These are phyloP conservation scores for Aurifilum marmelostoma DNA, from an alignment of 2,329 filamentous ascomycete species.

Conservation along the genomic window DNA sequence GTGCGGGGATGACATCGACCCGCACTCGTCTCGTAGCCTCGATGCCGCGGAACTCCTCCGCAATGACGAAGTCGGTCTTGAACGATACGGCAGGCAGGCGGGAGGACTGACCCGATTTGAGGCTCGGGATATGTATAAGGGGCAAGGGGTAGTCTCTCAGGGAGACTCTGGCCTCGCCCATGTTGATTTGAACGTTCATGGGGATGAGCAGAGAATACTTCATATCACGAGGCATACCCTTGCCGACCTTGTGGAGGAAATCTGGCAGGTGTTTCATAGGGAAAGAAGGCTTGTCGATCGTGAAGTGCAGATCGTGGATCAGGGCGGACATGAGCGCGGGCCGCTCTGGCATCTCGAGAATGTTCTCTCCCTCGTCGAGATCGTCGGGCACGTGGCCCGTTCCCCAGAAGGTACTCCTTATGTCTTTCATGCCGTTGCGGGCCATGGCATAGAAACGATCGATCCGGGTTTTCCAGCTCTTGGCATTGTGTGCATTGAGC, in stretches of 20 bases:
- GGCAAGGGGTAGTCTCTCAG: constrained; percentile 93
- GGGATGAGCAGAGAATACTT: constrained; percentile 88
- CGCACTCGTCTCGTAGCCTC: constrained; percentile 80
- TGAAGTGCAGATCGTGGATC: constrained; percentile 82
- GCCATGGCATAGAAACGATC: constrained; percentile 73
- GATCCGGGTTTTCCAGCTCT: constrained; percentile 91
- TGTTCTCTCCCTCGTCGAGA: constrained; percentile 78
- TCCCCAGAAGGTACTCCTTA: constrained; percentile 81
- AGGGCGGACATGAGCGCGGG: constrained; percentile 81
- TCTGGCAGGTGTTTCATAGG: constrained; percentile 78
- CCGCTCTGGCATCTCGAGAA: constrained; percentile 82
- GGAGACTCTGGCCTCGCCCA: constrained; percentile 86
- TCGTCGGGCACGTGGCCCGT: constrained; percentile 80
- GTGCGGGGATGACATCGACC: constrained; percentile 81
- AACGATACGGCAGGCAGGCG: constrained; percentile 81
- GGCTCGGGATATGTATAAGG: constrained; percentile 82
- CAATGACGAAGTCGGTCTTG: constrained; percentile 90
- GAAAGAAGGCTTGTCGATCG: constrained; percentile 92
- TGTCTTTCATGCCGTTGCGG: constrained; percentile 74
- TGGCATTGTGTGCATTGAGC: constrained; percentile 79
- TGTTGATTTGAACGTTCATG: constrained; percentile 84
- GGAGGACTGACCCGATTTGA: constrained; percentile 78
- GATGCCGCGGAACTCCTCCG: constrained; percentile 83
- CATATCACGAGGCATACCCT: constrained; percentile 92
- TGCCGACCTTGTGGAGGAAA: constrained; percentile 89